These are phyloP conservation scores for Paraphoma sp. DNA, from an alignment of 2,329 filamentous ascomycete species.

Conservation along the genomic window DNA sequence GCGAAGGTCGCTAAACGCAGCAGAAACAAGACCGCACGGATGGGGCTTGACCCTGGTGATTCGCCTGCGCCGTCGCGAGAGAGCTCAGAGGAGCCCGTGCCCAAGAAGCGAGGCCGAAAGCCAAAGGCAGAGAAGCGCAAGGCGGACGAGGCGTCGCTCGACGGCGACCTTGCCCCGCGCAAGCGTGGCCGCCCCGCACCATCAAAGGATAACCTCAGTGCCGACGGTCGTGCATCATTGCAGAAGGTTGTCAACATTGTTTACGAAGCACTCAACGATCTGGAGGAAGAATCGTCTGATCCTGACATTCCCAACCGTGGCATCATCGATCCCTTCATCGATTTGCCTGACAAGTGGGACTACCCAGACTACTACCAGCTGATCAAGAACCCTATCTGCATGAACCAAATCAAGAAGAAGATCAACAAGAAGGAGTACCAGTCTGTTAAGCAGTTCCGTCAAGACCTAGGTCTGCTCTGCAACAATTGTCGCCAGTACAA, in stretches of 20 bases:
- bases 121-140: slow-evolving; percentile 84
- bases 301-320: slow-evolving; percentile 70
- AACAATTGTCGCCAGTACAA: slow-evolving; percentile 95
- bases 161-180: slow-evolving; percentile 71
- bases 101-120: slow-evolving; percentile 84
- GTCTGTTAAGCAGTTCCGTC: slow-evolving; percentile 77
- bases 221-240: slow-evolving; percentile 75
- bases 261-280: slow-evolving; percentile 79
- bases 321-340: slow-evolving; percentile 93
- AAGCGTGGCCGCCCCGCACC: slow-evolving; percentile 69
- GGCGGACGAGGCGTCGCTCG: slow-evolving; percentile 69
- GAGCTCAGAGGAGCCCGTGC: slow-evolving; percentile 79
- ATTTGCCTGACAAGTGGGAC: slow-evolving; percentile 84
- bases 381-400: slow-evolving; percentile 91
- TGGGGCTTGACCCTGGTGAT: slow-evolving; percentile 61
- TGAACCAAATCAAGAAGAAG: slow-evolving; percentile 92
- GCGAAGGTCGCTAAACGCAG: slow-evolving; percentile 82
- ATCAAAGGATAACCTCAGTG: slow-evolving; percentile 71
- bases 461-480: slow-evolving; percentile 84
- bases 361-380: slow-evolving; percentile 96
- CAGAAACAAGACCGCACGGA: slow-evolving; percentile 73
- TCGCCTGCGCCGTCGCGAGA: slow-evolving; percentile 82
- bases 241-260: slow-evolving; percentile 80
- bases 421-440: slow-evolving; percentile 97
- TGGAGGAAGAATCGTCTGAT: slow-evolving; percentile 77